Base-by-base conservation (phyloP, 805 yeast species). In the Teunomyces lycoperdinae region DNA sequence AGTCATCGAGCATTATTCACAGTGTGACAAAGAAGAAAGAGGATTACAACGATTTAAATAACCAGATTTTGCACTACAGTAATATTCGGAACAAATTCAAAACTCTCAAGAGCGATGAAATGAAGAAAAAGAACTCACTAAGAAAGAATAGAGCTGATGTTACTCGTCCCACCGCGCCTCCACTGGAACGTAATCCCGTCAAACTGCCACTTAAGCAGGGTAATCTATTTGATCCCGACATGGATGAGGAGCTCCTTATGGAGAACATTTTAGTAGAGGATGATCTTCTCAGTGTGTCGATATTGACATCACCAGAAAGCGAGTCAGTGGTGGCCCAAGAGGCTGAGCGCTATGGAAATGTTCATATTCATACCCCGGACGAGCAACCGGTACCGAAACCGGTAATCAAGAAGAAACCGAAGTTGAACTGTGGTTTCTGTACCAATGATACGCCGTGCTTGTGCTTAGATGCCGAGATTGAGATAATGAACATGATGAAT, bases 391-490 rank as follows among this genome's bases (percentile, higher is more conserved):
- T 9, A 4, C 32, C 35, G 9, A 51, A 47, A 10, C 38, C 17
- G 33, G 30, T 50, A 13, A 16, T 44, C 26, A 52, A 53, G 43
- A 60, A 58, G 51, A 56, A 54, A 29, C 44, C 50, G 49, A 59
- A 58, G 44, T 48, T 58, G 32, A 61, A 46, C 42, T 70, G 74
- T 50, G 73, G 74, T 4, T 70, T 68, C 48, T 72, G 77, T 51
- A 56, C 64, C 32, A 63, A 61, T 34, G 73, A 67, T 40, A 63
- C 71, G 0, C 73, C 76, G 3, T 73, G 77, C 47, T 58, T 72
- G 42, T 72, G 77, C 51, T 58, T 71, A 42, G 77, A 71, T 43
- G 67, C 71, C 9, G 77, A 72, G 11, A 46, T 49, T 43, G 50
- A 53, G 38, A 43, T 51, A 10, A 32, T 39, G 43, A 42, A 43